Conservation (phyloP, 108 stramenopile genomes). For the Nannochloropsis gaditana region DNA sequence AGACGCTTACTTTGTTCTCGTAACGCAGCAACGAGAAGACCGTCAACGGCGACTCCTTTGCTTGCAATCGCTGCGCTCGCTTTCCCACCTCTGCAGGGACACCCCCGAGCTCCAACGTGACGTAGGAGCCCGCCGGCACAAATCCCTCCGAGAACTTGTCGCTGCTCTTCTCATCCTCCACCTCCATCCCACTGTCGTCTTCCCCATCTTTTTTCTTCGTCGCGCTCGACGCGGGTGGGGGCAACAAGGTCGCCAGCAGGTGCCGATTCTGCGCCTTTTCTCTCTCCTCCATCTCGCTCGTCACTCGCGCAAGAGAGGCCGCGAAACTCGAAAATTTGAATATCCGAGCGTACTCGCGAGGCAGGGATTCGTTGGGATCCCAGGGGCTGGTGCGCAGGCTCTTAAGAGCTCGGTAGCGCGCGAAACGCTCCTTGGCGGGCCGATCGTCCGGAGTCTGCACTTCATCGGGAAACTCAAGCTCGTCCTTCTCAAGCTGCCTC, state of each 20-base stretch:
- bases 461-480: slow-evolving; percentile 93
- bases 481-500: slow-evolving; percentile 62
- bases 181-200: neutral
- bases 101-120: slow-evolving; percentile 67
- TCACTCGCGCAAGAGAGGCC: slow-evolving; percentile 68
- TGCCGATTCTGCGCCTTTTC: slow-evolving; percentile 46
- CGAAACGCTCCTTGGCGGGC: slow-evolving; percentile 82
- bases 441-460: slow-evolving; percentile 82
- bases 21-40: slow-evolving; percentile 80
- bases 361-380: slow-evolving; percentile 96
- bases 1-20: slow-evolving; percentile 86
- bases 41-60: slow-evolving; percentile 60
- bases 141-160: slow-evolving; percentile 56
- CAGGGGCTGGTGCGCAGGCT: slow-evolving; percentile 85
- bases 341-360: slow-evolving; percentile 82
- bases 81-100: slow-evolving; percentile 59
- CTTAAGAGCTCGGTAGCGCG: slow-evolving; percentile 85
- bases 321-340: slow-evolving; percentile 83
- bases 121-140: slow-evolving; percentile 75
- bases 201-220: neutral
- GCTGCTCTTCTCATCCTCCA: neutral
- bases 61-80: slow-evolving; percentile 35
- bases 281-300: slow-evolving; percentile 66
- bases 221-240: neutral
- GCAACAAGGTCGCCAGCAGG: neutral